Evolutionary conservation across 495 filamentous ascomycete genomes (phyloP).

Genomic region (Aspergillus conjunctus): DNA sequence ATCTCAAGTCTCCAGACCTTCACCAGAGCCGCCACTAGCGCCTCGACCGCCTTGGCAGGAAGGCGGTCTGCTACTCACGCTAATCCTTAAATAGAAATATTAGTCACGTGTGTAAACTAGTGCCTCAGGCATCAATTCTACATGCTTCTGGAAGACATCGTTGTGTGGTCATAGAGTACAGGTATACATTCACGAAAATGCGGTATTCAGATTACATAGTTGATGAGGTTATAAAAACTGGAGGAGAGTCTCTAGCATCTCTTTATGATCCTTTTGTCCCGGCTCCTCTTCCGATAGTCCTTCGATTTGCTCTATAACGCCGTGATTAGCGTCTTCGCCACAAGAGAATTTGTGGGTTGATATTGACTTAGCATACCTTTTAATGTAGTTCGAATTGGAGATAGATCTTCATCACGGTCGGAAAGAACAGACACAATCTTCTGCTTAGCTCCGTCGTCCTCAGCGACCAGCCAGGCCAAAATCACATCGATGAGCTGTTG

Average conservation of each 20-base stretch:
- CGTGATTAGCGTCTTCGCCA: slow-evolving; percentile 23
- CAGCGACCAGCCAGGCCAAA: slow-evolving; percentile 88
- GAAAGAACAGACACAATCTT: slow-evolving; percentile 65
- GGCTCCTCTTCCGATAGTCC: slow-evolving; percentile 59
- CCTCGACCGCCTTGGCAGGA: slow-evolving; percentile 21
- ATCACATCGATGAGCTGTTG: slow-evolving; percentile 75
- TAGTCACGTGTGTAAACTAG: slow-evolving; percentile 19
- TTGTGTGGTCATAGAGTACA: background rate
- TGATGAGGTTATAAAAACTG: slow-evolving; percentile 52
- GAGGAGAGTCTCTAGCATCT: slow-evolving; percentile 71
- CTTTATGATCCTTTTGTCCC: slow-evolving; percentile 61
- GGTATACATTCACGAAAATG: slow-evolving; percentile 1
- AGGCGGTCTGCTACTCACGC: background rate
- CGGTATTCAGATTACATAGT: background rate
- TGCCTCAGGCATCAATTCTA: slow-evolving; percentile 6
- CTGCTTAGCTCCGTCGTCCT: slow-evolving; percentile 77
- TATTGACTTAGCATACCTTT: slow-evolving; percentile 51
- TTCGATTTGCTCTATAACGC: slow-evolving; percentile 58
- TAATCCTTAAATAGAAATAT: slow-evolving; percentile 1
- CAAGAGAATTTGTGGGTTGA: background rate
- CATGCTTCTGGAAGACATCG: background rate
- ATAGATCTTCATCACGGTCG: slow-evolving; percentile 67
- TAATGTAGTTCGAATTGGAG: slow-evolving; percentile 65
- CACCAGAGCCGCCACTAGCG: slow-evolving; percentile 36
- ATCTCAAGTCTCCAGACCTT: slow-evolving; percentile 18